Evolutionary conservation across 2,329 filamentous ascomycete species (phyloP).

Genomic region (Aureobasidium musti): DNA sequence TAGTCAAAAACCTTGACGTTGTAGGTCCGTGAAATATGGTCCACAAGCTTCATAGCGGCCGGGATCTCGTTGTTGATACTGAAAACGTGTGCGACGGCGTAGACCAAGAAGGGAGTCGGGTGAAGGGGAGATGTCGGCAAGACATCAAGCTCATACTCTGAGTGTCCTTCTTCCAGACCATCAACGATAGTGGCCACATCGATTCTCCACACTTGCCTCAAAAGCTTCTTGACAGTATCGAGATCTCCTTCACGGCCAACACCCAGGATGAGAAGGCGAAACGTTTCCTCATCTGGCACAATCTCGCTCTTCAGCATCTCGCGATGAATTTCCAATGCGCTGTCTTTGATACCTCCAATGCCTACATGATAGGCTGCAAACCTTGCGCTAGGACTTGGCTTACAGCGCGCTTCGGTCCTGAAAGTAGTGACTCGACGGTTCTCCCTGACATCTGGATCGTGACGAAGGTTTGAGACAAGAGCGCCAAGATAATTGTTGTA

Average conservation of each 20-base stretch:
- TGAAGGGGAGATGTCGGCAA: constrained; percentile 56
- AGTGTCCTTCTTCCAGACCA: constrained; percentile 28
- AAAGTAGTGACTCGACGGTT: constrained; percentile 45
- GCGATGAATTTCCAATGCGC: constrained; percentile 46
- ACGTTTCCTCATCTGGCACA: constrained; percentile 55
- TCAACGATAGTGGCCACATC: constrained; percentile 49
- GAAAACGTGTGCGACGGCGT: constrained; percentile 67
- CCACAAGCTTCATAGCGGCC: constrained; percentile 60
- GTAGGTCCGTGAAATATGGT: constrained; percentile 64
- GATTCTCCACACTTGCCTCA: constrained; percentile 58
- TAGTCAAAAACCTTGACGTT: constrained; percentile 57
- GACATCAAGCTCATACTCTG: constrained; percentile 30
- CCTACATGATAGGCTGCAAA: constrained; percentile 37
- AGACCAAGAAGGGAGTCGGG: constrained; percentile 62
- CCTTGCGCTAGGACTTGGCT: neutral
- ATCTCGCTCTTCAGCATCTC: constrained; percentile 52
- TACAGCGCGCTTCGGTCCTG: constrained; percentile 34
- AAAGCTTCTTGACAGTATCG: constrained; percentile 49
- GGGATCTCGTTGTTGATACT: constrained; percentile 66
- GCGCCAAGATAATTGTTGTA: constrained; percentile 59
- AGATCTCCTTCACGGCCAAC: constrained; percentile 56
- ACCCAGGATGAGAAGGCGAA: constrained; percentile 56
- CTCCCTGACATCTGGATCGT: constrained; percentile 44
- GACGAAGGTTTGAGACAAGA: constrained; percentile 47
- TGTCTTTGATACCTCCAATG: constrained; percentile 37